Evolutionary conservation across 1,284 basidiomycete genomes (phyloP), one percentile per base, ranked within the genome.

Genomic region (Coniferiporia sulphurascens): DNA sequence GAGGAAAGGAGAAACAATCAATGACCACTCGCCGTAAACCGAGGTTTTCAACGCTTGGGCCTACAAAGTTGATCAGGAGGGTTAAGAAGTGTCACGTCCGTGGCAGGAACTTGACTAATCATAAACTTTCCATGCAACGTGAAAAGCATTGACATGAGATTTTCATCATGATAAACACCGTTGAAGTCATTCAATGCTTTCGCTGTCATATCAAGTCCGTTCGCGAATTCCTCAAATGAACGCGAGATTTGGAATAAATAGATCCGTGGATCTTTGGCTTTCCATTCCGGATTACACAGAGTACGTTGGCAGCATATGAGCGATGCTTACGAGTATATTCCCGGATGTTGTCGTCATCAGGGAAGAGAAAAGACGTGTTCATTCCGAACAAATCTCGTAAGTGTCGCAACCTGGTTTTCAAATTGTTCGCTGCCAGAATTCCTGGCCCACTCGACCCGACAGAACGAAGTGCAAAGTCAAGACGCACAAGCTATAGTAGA

Each of bases 361-460:
- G 53, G 17, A 46, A 58, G 9, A 58, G 32, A n/a, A 43, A 35
- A 44, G 36, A 52, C 2, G 56, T 52, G 49, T 58, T 58, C 13
- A 45, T 9, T 27, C 56, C 56, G 12, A 58, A 58, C 13, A 52
- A 21, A 49, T 45, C 35, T 34, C 38, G 36, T 10, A 58, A 19
- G 12, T 22, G 19, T 15, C 45, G 21, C 22, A 59, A 43, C 17
- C 27, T 45, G 7, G n/a, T 41, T 10, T 27, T 53, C 17, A 52
- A 27, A 8, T 43, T 27, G 22, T 54, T 52, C 4, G 45, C 49
- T 2, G 51, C 51, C 12, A 35, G 34, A 19, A 59, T 46, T n/a
- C 51, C 57, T 46, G 57, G 57, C 9, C 57, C 57, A n/a, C 51
- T 36, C 9, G 51, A 52, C 13, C 57, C 57, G 32, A 59, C 57